Evolutionary conservation across 2,329 filamentous ascomycete genomes (phyloP).

Genomic region (Endoconidiophora laricicola): DNA sequence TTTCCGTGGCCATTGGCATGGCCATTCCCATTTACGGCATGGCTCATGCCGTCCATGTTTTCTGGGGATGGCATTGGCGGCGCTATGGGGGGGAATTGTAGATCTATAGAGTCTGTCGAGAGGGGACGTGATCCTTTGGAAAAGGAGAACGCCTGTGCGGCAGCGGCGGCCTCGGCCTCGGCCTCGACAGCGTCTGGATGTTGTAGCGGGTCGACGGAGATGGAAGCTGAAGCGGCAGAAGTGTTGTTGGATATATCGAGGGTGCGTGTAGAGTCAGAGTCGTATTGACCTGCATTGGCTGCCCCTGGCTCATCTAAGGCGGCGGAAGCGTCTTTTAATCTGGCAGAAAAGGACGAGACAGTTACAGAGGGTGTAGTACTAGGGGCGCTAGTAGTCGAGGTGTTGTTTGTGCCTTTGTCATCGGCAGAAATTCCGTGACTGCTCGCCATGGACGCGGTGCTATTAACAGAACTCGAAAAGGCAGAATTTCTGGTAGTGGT

Average conservation of each 20-base stretch:
- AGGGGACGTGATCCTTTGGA: neutral
- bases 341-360: neutral
- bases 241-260: neutral
- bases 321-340: neutral
- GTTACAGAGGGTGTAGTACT: neutral
- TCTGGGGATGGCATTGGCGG: slow-evolving; percentile 15
- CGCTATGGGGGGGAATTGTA: slow-evolving; percentile 5
- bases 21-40: neutral
- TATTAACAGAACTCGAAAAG: slow-evolving; percentile 40
- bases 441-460: slow-evolving; percentile 29
- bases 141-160: no score
- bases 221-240: neutral
- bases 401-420: slow-evolving; percentile 12
- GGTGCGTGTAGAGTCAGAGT: neutral
- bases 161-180: neutral
- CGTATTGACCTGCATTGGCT: neutral
- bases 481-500: slow-evolving; percentile 28
- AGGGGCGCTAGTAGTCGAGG: neutral
- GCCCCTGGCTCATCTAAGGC: neutral
- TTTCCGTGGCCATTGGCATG: slow-evolving; percentile 20
- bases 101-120: slow-evolving; percentile 7
- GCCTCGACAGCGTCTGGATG: neutral
- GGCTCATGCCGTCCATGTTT: slow-evolving; percentile 12
- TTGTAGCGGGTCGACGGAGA: neutral
- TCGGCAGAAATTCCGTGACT: slow-evolving; percentile 18